A percentile compares a stretch with the other conserved stretches of the same genome.
These are phyloP conservation scores for Neophaeococcomyces aloes DNA, from an alignment of 2,329 filamentous ascomycete species.

Conservation along the genomic window DNA sequence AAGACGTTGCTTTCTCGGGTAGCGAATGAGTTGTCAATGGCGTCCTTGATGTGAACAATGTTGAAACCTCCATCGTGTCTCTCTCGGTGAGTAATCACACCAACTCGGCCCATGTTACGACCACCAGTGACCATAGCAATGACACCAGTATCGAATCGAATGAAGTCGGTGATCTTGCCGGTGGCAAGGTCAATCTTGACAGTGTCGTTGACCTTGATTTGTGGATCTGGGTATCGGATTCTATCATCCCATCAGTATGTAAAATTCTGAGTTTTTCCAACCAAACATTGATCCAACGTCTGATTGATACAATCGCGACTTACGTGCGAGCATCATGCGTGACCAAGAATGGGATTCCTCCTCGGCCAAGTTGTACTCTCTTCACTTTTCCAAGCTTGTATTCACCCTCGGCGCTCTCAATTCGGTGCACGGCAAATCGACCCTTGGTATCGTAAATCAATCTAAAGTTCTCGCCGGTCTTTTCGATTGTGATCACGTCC, in stretches of 20 bases:
- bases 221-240: conserved; percentile 97
- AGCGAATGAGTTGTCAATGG: conserved; percentile 99
- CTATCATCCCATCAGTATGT: conserved; percentile 47
- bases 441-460: conserved; percentile 99
- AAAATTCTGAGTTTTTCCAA: conserved; percentile 31
- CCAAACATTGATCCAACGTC: conserved; percentile 99
- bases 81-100: conserved; percentile 99
- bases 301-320: conserved; percentile 94
- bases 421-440: conserved; percentile 99
- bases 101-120: conserved; percentile 99
- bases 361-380: conserved; percentile 97
- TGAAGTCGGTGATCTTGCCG: conserved; percentile 96
- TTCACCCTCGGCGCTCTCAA: conserved; percentile 95
- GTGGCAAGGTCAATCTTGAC: conserved; percentile 97
- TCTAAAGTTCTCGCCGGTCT: conserved; percentile 99
- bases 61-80: conserved; percentile 99
- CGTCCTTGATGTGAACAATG: conserved; percentile 99
- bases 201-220: conserved; percentile 99
- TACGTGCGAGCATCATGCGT: conserved; percentile 99
- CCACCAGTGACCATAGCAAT: conserved; percentile 98
- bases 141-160: conserved; percentile 97
- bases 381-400: conserved; percentile 99
- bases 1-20: conserved; percentile 99
- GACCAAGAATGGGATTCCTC: conserved; percentile 99
- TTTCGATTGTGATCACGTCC: conserved; percentile 99